Evolutionary conservation across 192 early-diverging fungal genomes (phyloP), one percentile per base, ranked within the genome.

Genomic region (Bifiguratus adelaidae): DNA sequence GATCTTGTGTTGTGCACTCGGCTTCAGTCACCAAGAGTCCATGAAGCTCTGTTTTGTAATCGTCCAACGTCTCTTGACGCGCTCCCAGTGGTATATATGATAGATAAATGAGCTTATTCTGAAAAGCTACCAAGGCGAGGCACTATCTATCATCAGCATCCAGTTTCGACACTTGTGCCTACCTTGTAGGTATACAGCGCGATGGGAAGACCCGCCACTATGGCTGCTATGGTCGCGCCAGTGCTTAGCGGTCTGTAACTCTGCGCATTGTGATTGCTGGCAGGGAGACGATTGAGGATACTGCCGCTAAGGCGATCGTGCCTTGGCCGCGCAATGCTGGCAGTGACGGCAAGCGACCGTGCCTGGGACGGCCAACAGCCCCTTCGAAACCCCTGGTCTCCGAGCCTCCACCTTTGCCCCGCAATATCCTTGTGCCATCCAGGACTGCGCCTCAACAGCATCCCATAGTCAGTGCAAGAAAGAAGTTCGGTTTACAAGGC

Each of bases 101-200:
- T 51, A 70, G 44, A 43, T 70, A 70, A 32, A 70, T 53, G 30
- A 70, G 55, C 32, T 70, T 63, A 32, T 56, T 65, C 36, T 70
- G 67, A 20, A 65, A 70, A 12, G 54, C 27, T 2, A 65, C 38
- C 38, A 70, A 36, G 49, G 61, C 50, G 7, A 58, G 33, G 27
- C 62, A 65, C 57, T 70, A 44, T 19, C 30, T 32, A 30, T 13
- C 18, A n/a, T n/a, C 35, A 11, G 4, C 26, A 34, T 9, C 12
- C 19, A 15, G 4, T 30, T n/a, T 4, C 25, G n/a, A 34, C 29
- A 4, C 16, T 9, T 21, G 1, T 50, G 0, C 8, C 21, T 6
- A 50, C 48, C 35, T 50, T 50, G 34, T 50, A 50, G 9, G 48
- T 8, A 40, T 50, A 50, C 34, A 50, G 12, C 2, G 21, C 48